These are phyloP conservation scores for Populus tremula DNA, from an alignment of 345 rosid genomes.

Conservation along the genomic window DNA sequence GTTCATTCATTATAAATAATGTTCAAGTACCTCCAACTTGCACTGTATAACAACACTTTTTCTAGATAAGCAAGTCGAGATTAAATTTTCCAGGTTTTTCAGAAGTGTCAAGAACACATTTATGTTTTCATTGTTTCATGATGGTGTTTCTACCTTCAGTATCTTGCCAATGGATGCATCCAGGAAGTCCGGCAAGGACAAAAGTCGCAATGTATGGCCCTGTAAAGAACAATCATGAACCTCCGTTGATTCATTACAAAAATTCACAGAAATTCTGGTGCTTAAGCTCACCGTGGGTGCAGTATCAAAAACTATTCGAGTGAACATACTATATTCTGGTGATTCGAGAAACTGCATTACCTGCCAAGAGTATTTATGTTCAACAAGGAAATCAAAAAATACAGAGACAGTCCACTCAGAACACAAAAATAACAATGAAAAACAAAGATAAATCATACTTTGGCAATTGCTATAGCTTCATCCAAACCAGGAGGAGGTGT, in stretches of 20 bases:
- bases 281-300: slow-evolving; percentile 83
- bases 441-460: slow-evolving; percentile 40
- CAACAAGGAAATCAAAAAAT: slow-evolving; percentile 16
- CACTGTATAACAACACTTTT: neutral
- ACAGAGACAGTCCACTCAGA: slow-evolving; percentile 7
- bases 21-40: neutral
- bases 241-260: slow-evolving; percentile 6
- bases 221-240: slow-evolving; percentile 29
- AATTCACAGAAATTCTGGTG: neutral
- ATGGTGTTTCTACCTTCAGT: slow-evolving; percentile 56
- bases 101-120: neutral
- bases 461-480: slow-evolving; percentile 98
- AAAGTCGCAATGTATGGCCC: slow-evolving; percentile 90
- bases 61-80: neutral
- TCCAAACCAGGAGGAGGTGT: slow-evolving; percentile 99
- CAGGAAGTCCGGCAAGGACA: slow-evolving; percentile 91
- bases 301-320: slow-evolving; percentile 92
- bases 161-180: slow-evolving; percentile 98
- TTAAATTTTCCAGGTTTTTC: neutral
- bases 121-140: neutral
- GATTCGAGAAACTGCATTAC: slow-evolving; percentile 98
- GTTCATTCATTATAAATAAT: neutral
- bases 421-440: slow-evolving; percentile 8
- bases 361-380: slow-evolving; percentile 39
- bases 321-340: slow-evolving; percentile 78